Evolutionary conservation across 768 basidiomycete genomes (phyloP).

Genomic region (Phaeotremella fagi): DNA sequence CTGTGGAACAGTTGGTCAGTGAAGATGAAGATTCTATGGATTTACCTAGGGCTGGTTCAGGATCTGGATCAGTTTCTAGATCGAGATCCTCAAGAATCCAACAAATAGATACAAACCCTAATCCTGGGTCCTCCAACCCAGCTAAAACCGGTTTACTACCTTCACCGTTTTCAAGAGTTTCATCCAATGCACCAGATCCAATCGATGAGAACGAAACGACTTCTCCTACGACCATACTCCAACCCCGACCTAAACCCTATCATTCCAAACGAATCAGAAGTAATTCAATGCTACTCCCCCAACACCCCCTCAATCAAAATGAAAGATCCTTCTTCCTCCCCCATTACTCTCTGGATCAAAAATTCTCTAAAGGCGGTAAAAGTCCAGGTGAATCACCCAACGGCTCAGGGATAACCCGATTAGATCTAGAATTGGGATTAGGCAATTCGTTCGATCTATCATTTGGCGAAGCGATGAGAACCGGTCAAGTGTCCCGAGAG

Average conservation of each 20-base stretch:
- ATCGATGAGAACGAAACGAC: neutral
- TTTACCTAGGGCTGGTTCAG: neutral
- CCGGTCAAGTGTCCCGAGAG: constrained; percentile 34
- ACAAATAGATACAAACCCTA: neutral
- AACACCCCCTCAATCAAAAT: neutral
- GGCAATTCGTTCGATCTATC: constrained; percentile 45
- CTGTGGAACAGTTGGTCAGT: constrained; percentile 18
- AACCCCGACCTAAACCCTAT: neutral
- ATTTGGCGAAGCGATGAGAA: constrained; percentile 40
- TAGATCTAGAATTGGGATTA: constrained; percentile 44
- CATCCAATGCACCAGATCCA: neutral
- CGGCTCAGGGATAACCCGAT: neutral
- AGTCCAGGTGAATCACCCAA: neutral
- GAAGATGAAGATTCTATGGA: constrained; percentile 20
- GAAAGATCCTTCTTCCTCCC: constrained; percentile 32
- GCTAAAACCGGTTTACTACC: neutral
- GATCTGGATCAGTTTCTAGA: neutral
- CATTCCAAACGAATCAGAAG: constrained; percentile 3
- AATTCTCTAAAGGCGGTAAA: constrained; percentile 28
- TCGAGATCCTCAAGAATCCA: neutral
- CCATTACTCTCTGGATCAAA: constrained; percentile 43
- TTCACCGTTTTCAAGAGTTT: neutral
- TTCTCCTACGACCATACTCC: neutral
- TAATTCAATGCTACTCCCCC: constrained; percentile 31
- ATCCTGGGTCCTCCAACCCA: neutral